Evolutionary conservation across 306 rosid species (phyloP).

Genomic region (Trifolium fragiferum): DNA sequence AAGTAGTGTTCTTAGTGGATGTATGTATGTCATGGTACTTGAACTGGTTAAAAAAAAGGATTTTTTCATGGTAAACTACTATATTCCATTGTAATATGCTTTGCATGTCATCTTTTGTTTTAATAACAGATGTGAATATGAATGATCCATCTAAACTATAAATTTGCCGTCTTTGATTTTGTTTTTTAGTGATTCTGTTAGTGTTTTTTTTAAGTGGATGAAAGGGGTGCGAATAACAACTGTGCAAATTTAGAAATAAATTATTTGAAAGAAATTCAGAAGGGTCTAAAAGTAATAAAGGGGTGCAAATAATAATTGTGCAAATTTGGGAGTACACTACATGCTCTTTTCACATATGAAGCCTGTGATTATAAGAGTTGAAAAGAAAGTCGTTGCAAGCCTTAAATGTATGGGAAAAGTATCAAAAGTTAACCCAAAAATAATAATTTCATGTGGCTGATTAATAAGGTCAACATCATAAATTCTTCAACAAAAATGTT

Average conservation of each 20-base stretch:
- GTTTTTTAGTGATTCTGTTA: too few relatives aligned
- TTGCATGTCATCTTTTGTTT: neutral
- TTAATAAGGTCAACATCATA: neutral
- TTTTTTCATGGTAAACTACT: too few relatives aligned
- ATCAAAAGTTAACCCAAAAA: neutral
- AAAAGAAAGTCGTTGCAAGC: neutral
- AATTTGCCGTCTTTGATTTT: neutral
- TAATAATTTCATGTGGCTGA: neutral
- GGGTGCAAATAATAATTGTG: neutral
- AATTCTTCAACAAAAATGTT: too few relatives aligned
- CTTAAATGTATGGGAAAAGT: neutral
- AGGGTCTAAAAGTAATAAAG: neutral
- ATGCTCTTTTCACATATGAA: neutral
- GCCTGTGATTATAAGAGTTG: neutral
- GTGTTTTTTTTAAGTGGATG: neutral
- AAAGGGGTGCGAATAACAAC: neutral
- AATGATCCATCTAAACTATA: neutral
- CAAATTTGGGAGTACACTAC: neutral
- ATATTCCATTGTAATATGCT: neutral
- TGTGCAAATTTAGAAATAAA: too few relatives aligned
- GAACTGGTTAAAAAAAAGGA: too few relatives aligned
- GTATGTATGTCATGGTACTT: too few relatives aligned
- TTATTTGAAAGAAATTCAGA: too few relatives aligned
- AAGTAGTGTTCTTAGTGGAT: too few relatives aligned
- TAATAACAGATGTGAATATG: neutral